Evolutionary conservation across 2,329 filamentous ascomycete species (phyloP).

Genomic region (Xenoacremonium recifei): DNA sequence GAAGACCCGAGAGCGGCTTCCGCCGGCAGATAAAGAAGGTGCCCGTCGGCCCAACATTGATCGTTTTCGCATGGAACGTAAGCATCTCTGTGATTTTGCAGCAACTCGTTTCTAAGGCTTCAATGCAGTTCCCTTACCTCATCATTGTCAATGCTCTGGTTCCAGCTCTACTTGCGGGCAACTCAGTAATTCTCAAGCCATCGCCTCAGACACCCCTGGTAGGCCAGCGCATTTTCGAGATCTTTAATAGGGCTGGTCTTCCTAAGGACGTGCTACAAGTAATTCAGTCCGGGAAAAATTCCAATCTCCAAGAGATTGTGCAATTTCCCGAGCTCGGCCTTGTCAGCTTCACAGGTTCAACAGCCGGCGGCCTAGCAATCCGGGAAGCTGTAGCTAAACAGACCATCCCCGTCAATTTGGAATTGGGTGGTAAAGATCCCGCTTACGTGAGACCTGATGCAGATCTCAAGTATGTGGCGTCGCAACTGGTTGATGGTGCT

Average conservation of each 20-base stretch:
- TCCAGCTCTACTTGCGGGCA: conserved; percentile 81
- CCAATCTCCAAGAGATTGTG: conserved; percentile 73
- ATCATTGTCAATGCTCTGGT: conserved; percentile 89
- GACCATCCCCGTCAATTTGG: conserved; percentile 78
- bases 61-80: conserved; percentile 95
- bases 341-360: conserved; percentile 90
- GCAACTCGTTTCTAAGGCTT: background rate
- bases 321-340: conserved; percentile 71
- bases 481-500: conserved; percentile 91
- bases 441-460: conserved; percentile 84
- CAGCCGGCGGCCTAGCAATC: conserved; percentile 79
- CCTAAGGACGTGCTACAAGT: conserved; percentile 82
- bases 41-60: conserved; percentile 79
- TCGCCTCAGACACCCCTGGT: conserved; percentile 91
- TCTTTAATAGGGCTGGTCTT: conserved; percentile 76
- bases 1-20: conserved; percentile 81
- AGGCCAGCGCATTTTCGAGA: conserved; percentile 73
- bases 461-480: conserved; percentile 83
- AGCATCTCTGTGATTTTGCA: conserved; percentile 33
- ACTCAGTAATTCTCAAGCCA: conserved; percentile 88
- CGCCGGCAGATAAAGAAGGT: conserved; percentile 84
- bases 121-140: conserved; percentile 80
- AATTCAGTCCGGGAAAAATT: conserved; percentile 80
- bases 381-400: conserved; percentile 80
- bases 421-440: conserved; percentile 90